Conservation (phyloP, 1,284 basidiomycete genomes). For the Malassezia arunalokei region DNA sequence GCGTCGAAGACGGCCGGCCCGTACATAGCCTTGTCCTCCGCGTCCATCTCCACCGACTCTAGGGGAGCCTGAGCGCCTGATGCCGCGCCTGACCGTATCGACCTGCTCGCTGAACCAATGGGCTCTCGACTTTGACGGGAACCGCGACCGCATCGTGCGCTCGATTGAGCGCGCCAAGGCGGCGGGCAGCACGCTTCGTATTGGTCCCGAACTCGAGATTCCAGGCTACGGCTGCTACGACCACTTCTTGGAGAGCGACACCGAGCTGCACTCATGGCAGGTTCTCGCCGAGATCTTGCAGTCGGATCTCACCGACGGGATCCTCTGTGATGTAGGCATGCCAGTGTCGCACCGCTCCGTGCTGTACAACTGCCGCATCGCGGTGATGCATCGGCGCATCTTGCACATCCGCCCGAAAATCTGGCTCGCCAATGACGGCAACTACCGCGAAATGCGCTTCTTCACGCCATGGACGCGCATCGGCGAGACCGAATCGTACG, state of each 20-base stretch:
- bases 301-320: conserved; percentile 28
- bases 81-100: conserved; percentile 22
- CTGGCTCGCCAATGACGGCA: conserved; percentile 98
- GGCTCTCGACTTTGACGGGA: conserved; percentile 81
- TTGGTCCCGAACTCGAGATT: conserved; percentile 98
- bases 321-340: conserved; percentile 44
- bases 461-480: conserved; percentile 92
- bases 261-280: conserved; percentile 40
- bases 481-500: conserved; percentile 73
- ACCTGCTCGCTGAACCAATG: conserved; percentile 84
- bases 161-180: conserved; percentile 80
- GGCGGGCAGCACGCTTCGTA: conserved; percentile 75
- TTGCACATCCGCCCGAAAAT: conserved; percentile 92
- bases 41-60: background rate
- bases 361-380: conserved; percentile 88
- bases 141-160: conserved; percentile 68
- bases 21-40: conserved; percentile 8
- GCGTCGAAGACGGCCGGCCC: conserved; percentile 13
- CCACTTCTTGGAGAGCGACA: conserved; percentile 38
- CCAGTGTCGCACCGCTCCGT: conserved; percentile 92
- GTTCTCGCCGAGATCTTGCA: conserved; percentile 35
- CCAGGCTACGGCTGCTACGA: conserved; percentile 53
- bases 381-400: conserved; percentile 73
- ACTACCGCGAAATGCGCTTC: conserved; percentile 89
- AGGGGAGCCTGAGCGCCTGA: background rate